phyloP scores from a whole-genome alignment of 345 rosid species.

The Laguncularia racemosa region DNA sequence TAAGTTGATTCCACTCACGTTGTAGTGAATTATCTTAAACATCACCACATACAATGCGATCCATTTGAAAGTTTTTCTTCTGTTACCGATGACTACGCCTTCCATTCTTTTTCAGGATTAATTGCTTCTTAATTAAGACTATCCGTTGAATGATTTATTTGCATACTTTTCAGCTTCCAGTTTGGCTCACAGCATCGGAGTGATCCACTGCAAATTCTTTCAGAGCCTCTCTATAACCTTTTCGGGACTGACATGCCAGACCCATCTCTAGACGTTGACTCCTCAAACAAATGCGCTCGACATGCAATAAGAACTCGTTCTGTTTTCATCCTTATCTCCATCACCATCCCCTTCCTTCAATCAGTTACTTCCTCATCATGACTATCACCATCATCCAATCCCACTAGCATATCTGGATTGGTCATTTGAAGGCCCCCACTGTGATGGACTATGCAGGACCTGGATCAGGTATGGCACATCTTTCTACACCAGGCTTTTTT shows the following conservation, averaged over 20 bases:
- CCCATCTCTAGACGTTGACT: slow-evolving; percentile 44
- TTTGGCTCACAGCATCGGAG: slow-evolving; percentile 75
- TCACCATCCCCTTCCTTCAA: slow-evolving; percentile 13
- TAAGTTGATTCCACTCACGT: too few species aligned
- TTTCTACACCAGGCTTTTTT: slow-evolving; percentile 44
- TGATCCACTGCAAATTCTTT: slow-evolving; percentile 41
- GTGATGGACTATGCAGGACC: slow-evolving; percentile 36
- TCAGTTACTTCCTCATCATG: slow-evolving; percentile 12
- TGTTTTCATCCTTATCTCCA: not conserved
- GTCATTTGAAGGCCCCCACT: slow-evolving; percentile 20
- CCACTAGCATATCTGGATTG: slow-evolving; percentile 5
- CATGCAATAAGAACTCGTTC: slow-evolving; percentile 23
- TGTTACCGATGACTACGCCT: too few species aligned
- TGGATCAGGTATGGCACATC: slow-evolving; percentile 38
- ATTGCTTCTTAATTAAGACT: too few species aligned
- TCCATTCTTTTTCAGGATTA: too few species aligned
- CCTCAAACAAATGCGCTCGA: slow-evolving; percentile 33
- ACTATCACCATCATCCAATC: slow-evolving; percentile 15
- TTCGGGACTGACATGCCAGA: slow-evolving; percentile 34
- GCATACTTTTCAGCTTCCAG: slow-evolving; percentile 22
- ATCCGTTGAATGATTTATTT: not conserved
- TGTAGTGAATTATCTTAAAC: too few species aligned
- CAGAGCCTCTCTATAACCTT: slow-evolving; percentile 47
- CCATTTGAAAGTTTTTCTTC: too few species aligned
- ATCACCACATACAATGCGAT: too few species aligned